phyloP scores from a whole-genome alignment of 768 basidiomycete genomes.

The Leccinum ochraceum region DNA sequence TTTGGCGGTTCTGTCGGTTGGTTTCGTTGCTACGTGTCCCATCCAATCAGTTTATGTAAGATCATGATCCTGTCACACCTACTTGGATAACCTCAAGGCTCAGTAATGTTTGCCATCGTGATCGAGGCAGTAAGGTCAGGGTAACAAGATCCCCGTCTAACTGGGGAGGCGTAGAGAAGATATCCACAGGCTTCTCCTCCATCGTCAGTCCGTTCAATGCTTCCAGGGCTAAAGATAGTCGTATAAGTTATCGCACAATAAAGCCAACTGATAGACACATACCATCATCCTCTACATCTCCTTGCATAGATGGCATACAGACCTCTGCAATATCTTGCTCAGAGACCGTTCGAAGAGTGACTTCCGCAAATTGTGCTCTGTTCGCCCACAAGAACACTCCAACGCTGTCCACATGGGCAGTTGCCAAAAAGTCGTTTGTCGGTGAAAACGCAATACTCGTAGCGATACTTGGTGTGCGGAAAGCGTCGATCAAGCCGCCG shows the following conservation, averaged over 20 bases:
- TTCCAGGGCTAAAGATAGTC: slow-evolving; percentile 55
- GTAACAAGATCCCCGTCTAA: slow-evolving; percentile 91
- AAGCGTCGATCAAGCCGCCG: slow-evolving; percentile 88
- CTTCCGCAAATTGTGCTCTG: slow-evolving; percentile 88
- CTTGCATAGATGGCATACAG: slow-evolving; percentile 82
- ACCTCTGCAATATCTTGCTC: slow-evolving; percentile 75
- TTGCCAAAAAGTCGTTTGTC: slow-evolving; percentile 93
- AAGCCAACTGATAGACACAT: slow-evolving; percentile 15
- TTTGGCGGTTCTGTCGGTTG: slow-evolving; percentile 97
- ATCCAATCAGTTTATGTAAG: neutral
- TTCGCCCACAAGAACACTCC: slow-evolving; percentile 99
- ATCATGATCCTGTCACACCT: slow-evolving; percentile 20
- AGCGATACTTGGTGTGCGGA: slow-evolving; percentile 83
- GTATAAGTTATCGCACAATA: slow-evolving; percentile 8
- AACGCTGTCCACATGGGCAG: slow-evolving; percentile 90
- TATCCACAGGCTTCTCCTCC: slow-evolving; percentile 61
- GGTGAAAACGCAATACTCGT: slow-evolving; percentile 93
- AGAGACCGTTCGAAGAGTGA: slow-evolving; percentile 75
- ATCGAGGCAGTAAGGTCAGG: slow-evolving; percentile 85
- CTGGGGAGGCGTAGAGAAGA: slow-evolving; percentile 85
- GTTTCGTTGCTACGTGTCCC: slow-evolving; percentile 72
- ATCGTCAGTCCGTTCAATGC: slow-evolving; percentile 65
- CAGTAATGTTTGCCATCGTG: slow-evolving; percentile 95
- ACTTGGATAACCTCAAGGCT: slow-evolving; percentile 95
- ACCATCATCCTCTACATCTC: slow-evolving; percentile 80